phyloP scores from a whole-genome alignment of 805 yeast species.

The Barnettozyma vustinii region DNA sequence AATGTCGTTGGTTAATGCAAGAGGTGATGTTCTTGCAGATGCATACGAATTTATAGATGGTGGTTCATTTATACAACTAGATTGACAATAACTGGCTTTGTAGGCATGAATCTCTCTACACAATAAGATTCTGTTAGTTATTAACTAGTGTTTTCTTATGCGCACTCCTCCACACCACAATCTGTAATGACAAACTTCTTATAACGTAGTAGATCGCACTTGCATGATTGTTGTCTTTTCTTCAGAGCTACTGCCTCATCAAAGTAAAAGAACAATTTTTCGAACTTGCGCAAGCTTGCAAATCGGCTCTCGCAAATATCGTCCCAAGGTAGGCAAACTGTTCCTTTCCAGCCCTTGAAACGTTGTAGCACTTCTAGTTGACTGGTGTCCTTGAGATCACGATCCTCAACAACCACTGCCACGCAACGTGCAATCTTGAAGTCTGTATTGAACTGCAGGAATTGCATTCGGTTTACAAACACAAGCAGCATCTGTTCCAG shows the following conservation, averaged over 20 bases:
- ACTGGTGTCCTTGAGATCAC: slow-evolving; percentile 1
- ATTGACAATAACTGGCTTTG: too few relatives aligned
- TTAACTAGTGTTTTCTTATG: too few relatives aligned
- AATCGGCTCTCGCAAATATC: slow-evolving; percentile 3
- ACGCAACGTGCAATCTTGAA: slow-evolving; percentile 6
- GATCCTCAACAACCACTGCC: slow-evolving; percentile 5
- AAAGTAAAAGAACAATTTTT: slow-evolving; percentile 7
- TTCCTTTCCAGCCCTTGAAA: slow-evolving; percentile 8
- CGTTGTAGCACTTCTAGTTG: slow-evolving; percentile 2
- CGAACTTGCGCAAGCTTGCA: slow-evolving; percentile 4
- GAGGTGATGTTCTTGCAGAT: too few relatives aligned
- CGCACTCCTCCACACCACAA: slow-evolving; percentile 7
- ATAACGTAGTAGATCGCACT: slow-evolving; percentile 1
- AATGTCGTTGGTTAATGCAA: neutral
- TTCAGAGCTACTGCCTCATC: slow-evolving; percentile 6
- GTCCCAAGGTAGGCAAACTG: slow-evolving; percentile 10
- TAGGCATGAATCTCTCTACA: too few relatives aligned
- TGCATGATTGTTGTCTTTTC: slow-evolving; percentile 2
- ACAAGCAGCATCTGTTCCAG: slow-evolving; percentile 9
- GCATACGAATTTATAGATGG: too few relatives aligned
- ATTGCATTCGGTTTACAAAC: slow-evolving; percentile 2
- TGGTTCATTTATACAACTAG: too few relatives aligned
- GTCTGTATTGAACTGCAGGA: slow-evolving; percentile 5
- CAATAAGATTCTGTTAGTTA: too few relatives aligned
- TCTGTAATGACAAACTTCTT: slow-evolving; percentile 7